Percentiles rank a stretch among this genome's conserved stretches.
Evolutionary conservation across 1,284 basidiomycete species (phyloP).

Genomic region (Ganoderma sp.): DNA sequence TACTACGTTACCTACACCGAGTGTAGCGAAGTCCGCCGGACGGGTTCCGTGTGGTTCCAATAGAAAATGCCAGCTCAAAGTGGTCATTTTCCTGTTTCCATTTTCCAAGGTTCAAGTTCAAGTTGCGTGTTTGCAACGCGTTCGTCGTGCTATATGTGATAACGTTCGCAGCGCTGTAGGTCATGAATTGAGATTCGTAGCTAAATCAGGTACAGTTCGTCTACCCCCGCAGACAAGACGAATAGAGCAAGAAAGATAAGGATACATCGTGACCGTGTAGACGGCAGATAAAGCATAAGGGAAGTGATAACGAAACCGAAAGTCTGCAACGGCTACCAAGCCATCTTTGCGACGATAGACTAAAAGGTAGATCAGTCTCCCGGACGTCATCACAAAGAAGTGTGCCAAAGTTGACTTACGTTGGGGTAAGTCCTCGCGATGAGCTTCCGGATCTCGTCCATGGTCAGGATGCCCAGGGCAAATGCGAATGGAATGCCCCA

Average conservation of each 20-base stretch:
- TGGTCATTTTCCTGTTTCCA: not conserved
- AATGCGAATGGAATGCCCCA: constrained; percentile 52
- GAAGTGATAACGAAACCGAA: not conserved
- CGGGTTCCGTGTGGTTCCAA: constrained; percentile 1
- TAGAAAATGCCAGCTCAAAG: not conserved
- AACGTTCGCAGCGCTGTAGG: not conserved
- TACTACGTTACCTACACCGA: not conserved
- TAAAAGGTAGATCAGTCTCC: not conserved
- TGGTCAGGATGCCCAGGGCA: constrained; percentile 43
- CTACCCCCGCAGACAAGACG: not conserved
- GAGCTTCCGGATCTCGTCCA: constrained; percentile 49
- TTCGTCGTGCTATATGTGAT: not conserved
- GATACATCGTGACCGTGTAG: not conserved
- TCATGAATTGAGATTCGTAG: not conserved
- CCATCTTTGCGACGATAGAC: constrained; percentile 19
- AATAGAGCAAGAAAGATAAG: not conserved
- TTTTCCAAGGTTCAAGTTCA: not conserved
- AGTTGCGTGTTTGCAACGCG: not conserved
- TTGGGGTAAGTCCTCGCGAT: constrained; percentile 49
- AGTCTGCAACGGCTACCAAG: not conserved
- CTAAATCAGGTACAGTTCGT: not conserved
- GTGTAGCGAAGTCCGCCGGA: constrained; percentile 8
- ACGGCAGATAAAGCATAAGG: not conserved
- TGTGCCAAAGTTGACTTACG: constrained; percentile 32
- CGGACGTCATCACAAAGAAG: not conserved